phyloP scores from a whole-genome alignment of 257 asterid genomes.

The Plantago major region DNA sequence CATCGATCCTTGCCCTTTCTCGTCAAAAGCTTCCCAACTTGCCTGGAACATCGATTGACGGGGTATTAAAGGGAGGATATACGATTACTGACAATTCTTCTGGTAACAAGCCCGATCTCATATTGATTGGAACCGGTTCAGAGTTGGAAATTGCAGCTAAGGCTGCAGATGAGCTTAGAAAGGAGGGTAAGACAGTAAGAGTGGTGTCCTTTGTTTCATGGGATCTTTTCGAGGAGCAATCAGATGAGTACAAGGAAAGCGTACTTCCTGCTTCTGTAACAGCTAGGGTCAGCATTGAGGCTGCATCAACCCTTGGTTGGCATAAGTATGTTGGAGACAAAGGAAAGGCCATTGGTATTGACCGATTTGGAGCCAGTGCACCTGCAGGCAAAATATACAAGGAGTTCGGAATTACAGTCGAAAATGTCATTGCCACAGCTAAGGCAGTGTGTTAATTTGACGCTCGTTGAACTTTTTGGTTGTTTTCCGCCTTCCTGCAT shows the following conservation, averaged over 20 bases:
- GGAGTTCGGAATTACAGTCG: slow-evolving; percentile 62
- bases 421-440: slow-evolving; percentile 76
- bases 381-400: slow-evolving; percentile 54
- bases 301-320: slow-evolving; percentile 82
- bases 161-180: slow-evolving; percentile 66
- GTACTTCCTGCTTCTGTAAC: slow-evolving; percentile 55
- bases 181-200: slow-evolving; percentile 73
- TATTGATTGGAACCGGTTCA: slow-evolving; percentile 64
- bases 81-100: slow-evolving; percentile 48
- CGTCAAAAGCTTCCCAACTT: slow-evolving; percentile 62
- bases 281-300: slow-evolving; percentile 80
- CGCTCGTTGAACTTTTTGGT: slow-evolving; percentile 19
- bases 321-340: slow-evolving; percentile 49
- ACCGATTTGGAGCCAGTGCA: slow-evolving; percentile 70
- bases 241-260: slow-evolving; percentile 72
- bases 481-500: slow-evolving; percentile 21
- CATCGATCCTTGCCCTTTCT: slow-evolving; percentile 64
- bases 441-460: slow-evolving; percentile 43
- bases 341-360: slow-evolving; percentile 72
- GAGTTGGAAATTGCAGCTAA: slow-evolving; percentile 66
- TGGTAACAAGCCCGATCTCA: slow-evolving; percentile 60
- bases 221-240: slow-evolving; percentile 75
- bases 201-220: slow-evolving; percentile 78
- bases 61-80: slow-evolving; percentile 73
- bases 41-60: slow-evolving; percentile 62